Evolutionary conservation across 192 early-diverging fungal genomes (phyloP), one percentile per base, ranked within the genome.

Genomic region (Geranomyces variabilis): DNA sequence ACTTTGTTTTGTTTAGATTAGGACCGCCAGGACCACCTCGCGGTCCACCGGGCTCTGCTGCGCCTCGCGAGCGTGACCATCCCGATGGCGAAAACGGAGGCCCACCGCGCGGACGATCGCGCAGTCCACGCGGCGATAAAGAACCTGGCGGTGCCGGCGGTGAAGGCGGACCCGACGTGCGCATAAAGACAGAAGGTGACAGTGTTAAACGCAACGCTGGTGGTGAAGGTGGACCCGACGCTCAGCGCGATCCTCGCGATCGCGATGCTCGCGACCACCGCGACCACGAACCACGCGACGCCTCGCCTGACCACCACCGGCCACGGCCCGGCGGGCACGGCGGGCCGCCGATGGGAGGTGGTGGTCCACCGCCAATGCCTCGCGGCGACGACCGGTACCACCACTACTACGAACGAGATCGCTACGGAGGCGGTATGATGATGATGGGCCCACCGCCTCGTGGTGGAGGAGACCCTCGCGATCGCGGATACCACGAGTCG

Each of bases 401-500:
- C 60, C 21, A 62, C 22, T 31, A 31, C 19, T 6, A 62, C 29
- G 64, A 66, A 22, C 41, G 64, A 66, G 67, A 61, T 7, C 21
- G 55, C 17, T 48, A 69, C 15, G 26, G 55, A 26, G 53, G 58
- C 19, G 43, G 58, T 2, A 47, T 29, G 21, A 57, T 48, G 51
- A 49, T 61, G 51, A 69, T 26, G 67, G 51, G 30, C 2, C 30
- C 19, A 15, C 19, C 21, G 26, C 21, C 19, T 3, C 51, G 51
- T 0, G 60, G 71, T 21, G 45, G 51, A 15, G 30, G 24, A 17
- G 34, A 56, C 29, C 51, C 74, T n/a, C 53, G 46, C 7, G 73
- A 58, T 19, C 63, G 73, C n/a, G 73, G 55, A 17, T n/a, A 33
- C 8, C 29, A 57, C 14, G 5, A 30, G 22, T 47, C 55, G 26